These are phyloP conservation scores for Kluyveromyces nonfermentans DNA, from an alignment of 805 yeast genomes.

Conservation along the genomic window DNA sequence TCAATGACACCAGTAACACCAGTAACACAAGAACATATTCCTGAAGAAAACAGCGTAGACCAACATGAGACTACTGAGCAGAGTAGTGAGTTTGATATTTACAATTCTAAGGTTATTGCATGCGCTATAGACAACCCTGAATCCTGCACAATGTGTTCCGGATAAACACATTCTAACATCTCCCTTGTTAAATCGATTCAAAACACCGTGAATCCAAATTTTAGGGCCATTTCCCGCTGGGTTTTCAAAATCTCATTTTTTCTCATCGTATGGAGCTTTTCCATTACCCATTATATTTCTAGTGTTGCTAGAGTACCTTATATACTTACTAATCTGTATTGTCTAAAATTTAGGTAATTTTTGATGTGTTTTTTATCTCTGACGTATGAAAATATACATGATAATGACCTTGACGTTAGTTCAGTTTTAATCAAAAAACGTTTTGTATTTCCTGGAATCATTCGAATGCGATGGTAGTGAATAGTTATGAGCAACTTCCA, in stretches of 20 bases:
- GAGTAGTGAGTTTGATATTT: conserved; percentile 65
- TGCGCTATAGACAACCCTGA: conserved; percentile 97
- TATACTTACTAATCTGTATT: neutral
- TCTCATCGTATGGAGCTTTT: neutral
- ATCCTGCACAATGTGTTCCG: conserved; percentile 98
- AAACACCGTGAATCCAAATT: neutral
- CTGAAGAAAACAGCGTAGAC: conserved; percentile 29
- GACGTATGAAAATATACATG: neutral
- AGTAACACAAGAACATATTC: conserved; percentile 32
- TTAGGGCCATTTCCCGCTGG: neutral
- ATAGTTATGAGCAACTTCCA: neutral
- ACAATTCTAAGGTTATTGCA: conserved; percentile 86
- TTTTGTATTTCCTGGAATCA: neutral
- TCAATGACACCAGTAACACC: conserved; percentile 22
- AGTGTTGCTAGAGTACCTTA: conserved; percentile 2
- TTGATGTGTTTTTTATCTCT: neutral
- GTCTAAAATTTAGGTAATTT: neutral
- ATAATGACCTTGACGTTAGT: neutral
- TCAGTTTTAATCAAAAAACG: neutral
- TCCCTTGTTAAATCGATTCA: neutral
- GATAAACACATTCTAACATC: conserved; percentile 40
- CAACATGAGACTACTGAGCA: conserved; percentile 23
- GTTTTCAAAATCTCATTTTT: neutral
- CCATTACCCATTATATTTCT: neutral
- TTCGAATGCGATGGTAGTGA: neutral